These are phyloP conservation scores for Sugiyamaella neomexicana DNA, from an alignment of 1,139 yeast species.

Conservation along the genomic window DNA sequence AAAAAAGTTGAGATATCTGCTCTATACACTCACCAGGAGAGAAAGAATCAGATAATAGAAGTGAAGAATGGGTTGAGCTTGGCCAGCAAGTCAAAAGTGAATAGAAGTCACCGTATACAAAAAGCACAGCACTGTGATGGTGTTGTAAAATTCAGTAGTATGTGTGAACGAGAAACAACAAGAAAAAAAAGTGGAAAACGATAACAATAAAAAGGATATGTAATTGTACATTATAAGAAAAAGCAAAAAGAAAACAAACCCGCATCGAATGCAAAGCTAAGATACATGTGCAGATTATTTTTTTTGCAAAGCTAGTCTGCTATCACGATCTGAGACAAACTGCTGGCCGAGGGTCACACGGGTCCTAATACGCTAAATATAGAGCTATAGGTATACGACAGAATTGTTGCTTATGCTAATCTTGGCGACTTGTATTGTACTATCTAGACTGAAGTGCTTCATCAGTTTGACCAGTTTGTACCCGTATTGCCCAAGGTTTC, in stretches of 20 bases:
- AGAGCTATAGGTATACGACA: too few relatives aligned
- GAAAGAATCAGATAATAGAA: slow-evolving; percentile 19
- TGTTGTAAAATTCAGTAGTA: slow-evolving; percentile 13
- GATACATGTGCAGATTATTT: not conserved
- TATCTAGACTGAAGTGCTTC: too few relatives aligned
- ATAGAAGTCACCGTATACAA: slow-evolving; percentile 13
- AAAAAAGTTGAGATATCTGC: slow-evolving; percentile 4
- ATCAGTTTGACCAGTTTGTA: too few relatives aligned
- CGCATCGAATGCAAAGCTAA: not conserved
- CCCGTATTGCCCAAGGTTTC: too few relatives aligned
- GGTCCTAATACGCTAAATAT: too few relatives aligned
- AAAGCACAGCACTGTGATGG: slow-evolving; percentile 12
- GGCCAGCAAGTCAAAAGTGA: slow-evolving; percentile 33
- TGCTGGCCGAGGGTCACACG: too few relatives aligned
- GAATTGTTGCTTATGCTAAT: too few relatives aligned
- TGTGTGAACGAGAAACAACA: slow-evolving; percentile 16
- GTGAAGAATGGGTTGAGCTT: slow-evolving; percentile 24
- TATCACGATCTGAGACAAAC: too few relatives aligned
- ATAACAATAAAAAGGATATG: slow-evolving; percentile 16
- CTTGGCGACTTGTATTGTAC: too few relatives aligned
- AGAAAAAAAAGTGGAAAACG: slow-evolving; percentile 16
- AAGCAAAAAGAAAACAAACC: slow-evolving; percentile 11
- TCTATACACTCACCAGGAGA: slow-evolving; percentile 33
- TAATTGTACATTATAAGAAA: slow-evolving; percentile 6
- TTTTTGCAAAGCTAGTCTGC: not conserved